Evolutionary conservation across 2,329 filamentous ascomycete species (phyloP), one percentile per base, ranked within the genome.

Genomic region (Didymella pomorum): DNA sequence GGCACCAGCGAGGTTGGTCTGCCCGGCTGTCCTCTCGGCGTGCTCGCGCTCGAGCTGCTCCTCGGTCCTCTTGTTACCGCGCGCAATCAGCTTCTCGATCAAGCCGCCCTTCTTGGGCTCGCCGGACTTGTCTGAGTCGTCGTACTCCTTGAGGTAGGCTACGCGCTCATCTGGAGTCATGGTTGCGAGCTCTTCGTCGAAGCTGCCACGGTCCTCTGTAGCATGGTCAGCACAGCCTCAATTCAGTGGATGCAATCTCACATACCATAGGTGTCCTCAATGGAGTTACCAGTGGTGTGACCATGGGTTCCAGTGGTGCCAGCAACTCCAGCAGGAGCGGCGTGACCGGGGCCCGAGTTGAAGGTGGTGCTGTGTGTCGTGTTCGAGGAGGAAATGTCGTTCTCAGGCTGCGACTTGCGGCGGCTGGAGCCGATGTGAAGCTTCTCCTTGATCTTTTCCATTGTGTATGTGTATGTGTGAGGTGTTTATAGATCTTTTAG

Each of bases 371-470:
- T 65, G 44, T 56, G 57, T 18, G 43, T 9, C 28, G 57, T 60
- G 52, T 48, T 53, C 9, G 51, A 53, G 6, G 41, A 29, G 39
- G 51, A 23, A 14, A 50, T 28, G 23, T 65, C 68, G 54, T 67
- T 62, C 42, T 75, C 69, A 31, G 65, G 54, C 56, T 71, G 67
- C 42, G 69, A 70, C 62, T 74, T 74, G 70, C 70, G 66, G 53
- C 69, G 66, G 60, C 58, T 65, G 59, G 62, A 68, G 54, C 68
- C 68, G 44, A 75, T 68, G 64, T 76, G 72, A 42, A 76, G 67
- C 62, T 74, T 74, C 58, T 75, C 71, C 63, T 76, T 76, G 64
- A 76, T 65, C 56, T 71, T 71, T 23, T 75, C 72, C 70, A 76
- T 75, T 59, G 57, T 68, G 37, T 43, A 18, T 45, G 18, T 58